Percentiles rank a stretch among this genome's conserved stretches.
Conservation (phyloP, 208 protist genomes). For the Endotrypanum monterogeii region DNA sequence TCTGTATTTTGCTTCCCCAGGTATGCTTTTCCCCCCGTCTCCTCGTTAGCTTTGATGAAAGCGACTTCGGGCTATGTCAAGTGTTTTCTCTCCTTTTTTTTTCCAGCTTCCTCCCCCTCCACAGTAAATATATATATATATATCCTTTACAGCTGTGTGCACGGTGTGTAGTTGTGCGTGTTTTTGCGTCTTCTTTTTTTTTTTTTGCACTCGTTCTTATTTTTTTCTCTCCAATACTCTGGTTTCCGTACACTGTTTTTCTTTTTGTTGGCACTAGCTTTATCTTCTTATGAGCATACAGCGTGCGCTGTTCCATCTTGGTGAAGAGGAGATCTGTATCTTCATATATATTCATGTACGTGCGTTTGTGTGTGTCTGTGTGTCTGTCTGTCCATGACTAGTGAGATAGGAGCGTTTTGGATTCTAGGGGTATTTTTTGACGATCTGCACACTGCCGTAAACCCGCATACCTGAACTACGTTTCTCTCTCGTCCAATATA, state of each 20-base stretch:
- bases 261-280: no score
- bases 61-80: no score
- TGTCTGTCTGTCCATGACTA: background rate
- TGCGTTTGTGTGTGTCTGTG: slow-evolving; percentile 3
- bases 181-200: background rate
- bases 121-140: background rate
- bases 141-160: background rate
- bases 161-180: no score
- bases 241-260: background rate
- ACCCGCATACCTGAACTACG: no score
- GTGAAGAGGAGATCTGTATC: no score
- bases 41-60: no score
- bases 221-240: background rate
- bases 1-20: no score
- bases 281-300: no score
- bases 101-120: background rate
- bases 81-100: background rate
- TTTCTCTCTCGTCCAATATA: no score
- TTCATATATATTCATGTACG: background rate
- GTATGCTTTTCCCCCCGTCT: no score
- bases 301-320: background rate
- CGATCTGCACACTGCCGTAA: no score
- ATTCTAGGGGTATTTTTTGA: no score
- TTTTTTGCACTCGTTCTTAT: background rate
- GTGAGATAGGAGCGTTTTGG: background rate